Evolutionary conservation across 148 eudicot species (phyloP), one percentile per base, ranked within the genome.

Genomic region (Polygonum maritimum): DNA sequence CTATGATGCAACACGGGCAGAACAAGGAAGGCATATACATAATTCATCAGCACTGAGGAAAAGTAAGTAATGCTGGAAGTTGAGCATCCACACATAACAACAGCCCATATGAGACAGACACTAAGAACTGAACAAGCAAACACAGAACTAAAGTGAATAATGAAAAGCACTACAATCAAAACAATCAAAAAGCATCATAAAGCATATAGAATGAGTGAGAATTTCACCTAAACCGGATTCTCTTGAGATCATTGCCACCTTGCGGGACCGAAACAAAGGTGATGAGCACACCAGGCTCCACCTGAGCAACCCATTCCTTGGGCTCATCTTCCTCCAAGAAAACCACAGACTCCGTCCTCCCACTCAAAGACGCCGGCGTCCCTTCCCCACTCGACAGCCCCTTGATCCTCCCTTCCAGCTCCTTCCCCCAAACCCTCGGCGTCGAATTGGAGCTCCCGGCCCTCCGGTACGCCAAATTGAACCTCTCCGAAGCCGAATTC

Each of bases 231-330:
- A 95, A 95, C 5, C 91, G 96, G 84, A 95, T 92, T 67, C 96
- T 86, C 83, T 92, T 92, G 67, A 95, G 91, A 77, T 92, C 94
- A 69, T 95, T 95, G 60, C 97, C 99, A 81, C 92, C 92, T 40
- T 85, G 83, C 45, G 86, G 88, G 85, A 95, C 79, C 2, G 98
- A 88, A 79, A 90, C 88, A 65, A 95, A 95, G n/a, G 96, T 95
- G 69, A 95, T 95, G 2, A 95, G 83, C 40, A 95, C 97, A 71
- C 99, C 97, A 19, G 98, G 99, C 87, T 95, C 99, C 67, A 95
- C 96, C 76, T 92, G 99, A 40, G 99, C 99, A 70, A 92, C 92
- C 99, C 99, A 95, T 78, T 95, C 99, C 80, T 89, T 90, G 15
- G 91, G 85, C 85, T 89, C 92, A 78, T 92, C 97, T 67, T 92